Percentiles rank a stretch among this genome's conserved stretches.
Conservation (phyloP, 495 filamentous ascomycete genomes). For the Penicillium flavigenum region DNA sequence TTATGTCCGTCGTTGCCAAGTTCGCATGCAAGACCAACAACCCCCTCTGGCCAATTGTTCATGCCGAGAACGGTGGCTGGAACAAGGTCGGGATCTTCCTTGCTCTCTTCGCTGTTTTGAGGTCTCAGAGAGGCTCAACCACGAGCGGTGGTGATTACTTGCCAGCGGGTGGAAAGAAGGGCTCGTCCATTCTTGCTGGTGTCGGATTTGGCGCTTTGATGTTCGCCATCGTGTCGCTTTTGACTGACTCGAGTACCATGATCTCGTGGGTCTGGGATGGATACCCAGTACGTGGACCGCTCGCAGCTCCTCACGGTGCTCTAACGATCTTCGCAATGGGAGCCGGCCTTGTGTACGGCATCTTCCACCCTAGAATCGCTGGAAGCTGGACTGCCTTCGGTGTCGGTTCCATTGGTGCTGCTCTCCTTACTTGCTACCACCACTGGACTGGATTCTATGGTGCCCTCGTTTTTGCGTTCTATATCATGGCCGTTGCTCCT, state of each 20-base stretch:
- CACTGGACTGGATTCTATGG: constrained; percentile 94
- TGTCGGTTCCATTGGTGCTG: constrained; percentile 73
- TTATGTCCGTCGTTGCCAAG: constrained; percentile 84
- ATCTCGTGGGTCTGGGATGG: constrained; percentile 99
- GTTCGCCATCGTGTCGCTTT: constrained; percentile 88
- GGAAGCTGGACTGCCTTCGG: constrained; percentile 81
- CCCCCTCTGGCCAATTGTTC: constrained; percentile 93
- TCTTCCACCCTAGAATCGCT: constrained; percentile 67
- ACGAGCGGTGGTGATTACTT: constrained; percentile 54
- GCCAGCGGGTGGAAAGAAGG: constrained; percentile 50
- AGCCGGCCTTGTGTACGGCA: constrained; percentile 72
- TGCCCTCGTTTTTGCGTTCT: constrained; percentile 69
- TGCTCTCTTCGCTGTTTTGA: constrained; percentile 69
- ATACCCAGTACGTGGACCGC: constrained; percentile 85
- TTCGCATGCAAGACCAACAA: constrained; percentile 97
- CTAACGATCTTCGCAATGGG: constrained; percentile 85
- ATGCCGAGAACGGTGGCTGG: constrained; percentile 84
- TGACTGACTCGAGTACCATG: constrained; percentile 98
- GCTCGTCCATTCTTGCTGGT: constrained; percentile 70
- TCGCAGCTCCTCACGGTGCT: constrained; percentile 84
- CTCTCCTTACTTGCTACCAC: constrained; percentile 71
- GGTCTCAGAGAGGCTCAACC: constrained; percentile 61
- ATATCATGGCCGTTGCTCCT: constrained; percentile 77
- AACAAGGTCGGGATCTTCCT: constrained; percentile 80
- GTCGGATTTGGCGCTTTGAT: constrained; percentile 80